Evolutionary conservation across 768 basidiomycete genomes (phyloP), one percentile per base, ranked within the genome.

Genomic region (Lactarius hatsudake): DNA sequence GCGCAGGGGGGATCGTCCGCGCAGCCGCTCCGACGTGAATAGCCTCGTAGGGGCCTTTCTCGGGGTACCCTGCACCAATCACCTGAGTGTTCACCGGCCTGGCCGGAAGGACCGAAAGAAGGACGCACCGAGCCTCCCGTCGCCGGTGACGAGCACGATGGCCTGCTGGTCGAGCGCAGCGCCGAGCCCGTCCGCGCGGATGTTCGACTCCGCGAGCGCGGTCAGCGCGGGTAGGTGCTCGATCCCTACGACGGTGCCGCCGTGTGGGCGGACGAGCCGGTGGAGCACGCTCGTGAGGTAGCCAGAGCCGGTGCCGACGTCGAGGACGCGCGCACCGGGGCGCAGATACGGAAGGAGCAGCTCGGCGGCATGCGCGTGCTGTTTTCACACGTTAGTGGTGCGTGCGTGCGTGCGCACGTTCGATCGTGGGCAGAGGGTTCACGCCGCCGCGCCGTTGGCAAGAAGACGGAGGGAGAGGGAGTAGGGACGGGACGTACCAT

Each of bases 11-110:
- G 17, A 94, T 77, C 0, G 73, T 81, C 0, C 92, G 89, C 0
- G 96, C 88, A 0, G 96, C 96, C 0, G 96, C 96, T 4, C 96
- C 96, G 43, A 98, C 96, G 71, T 98, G 96, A 59, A 98, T 97
- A 0, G 86, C 89, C 68, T 93, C 69, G 26, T 71, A 76, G 1
- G 76, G 76, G 0, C 70, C 76, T 36, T 64, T 62, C n/a, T 64
- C 67, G 5, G 71, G 61, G 20, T 66, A 68, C 10, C 74, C 74
- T 74, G 43, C 55, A 43, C 30, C 18, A 15, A 40, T 5, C 4
- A 40, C 38, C 2, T 38, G 51, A 36, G 34, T n/a, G 28, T 23
- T 23, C 20, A 8, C 26, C 3, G 18, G 23, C 12, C 23, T n/a
- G 1, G 48, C 48, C 0, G 26, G 5, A 12, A 42, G 45, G 30